Evolutionary conservation across 805 yeast genomes (phyloP), one percentile per base, ranked within the genome.

Genomic region (Wickerhamiella dianesei): DNA sequence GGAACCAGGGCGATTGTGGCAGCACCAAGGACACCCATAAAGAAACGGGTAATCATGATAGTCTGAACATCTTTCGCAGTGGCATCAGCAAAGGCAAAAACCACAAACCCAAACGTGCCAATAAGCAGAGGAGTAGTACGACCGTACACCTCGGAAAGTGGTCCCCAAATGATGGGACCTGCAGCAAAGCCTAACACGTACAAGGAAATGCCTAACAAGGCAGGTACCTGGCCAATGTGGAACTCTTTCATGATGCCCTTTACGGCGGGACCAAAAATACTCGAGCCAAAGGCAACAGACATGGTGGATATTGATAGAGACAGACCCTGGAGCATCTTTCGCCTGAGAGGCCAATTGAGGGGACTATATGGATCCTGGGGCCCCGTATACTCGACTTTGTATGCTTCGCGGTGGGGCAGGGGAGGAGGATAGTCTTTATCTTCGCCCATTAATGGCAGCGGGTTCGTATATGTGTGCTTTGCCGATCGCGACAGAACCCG

Each of bases 141-240:
- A 22, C 94, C 92, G 54, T 71, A 79, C 35, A 80, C 57, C 61
- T 82, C 94, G n/a, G 89, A 80, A 35, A 82, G 61, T 3, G 95
- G 95, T 21, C 92, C 96, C 86, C 92, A 88, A 35, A 85, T 58
- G 44, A 88, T 69, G 3, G 97, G 97, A 17, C 96, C 96, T 0
- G 85, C 73, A 1, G 96, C 96, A 64, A 87, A 89, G 9, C 96
- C 97, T 39, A 86, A 63, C n/a, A 88, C 96, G 57, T 76, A 88
- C 21, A 87, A 69, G 0, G 96, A 78, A 8, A 86, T 73, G 48
- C 85, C 82, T 42, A 89, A 70, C 19, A 83, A 73, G 13, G 82
- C 80, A n/a, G 79, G 88, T 9, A 77, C 82, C 4, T 58, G 51
- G 39, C 82, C 80, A 43, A 88, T 77, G 49, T 74, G 74, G 63